Conservation (phyloP, 192 early-diverging fungal genomes). For the Tieghemiomyces parasiticus region DNA sequence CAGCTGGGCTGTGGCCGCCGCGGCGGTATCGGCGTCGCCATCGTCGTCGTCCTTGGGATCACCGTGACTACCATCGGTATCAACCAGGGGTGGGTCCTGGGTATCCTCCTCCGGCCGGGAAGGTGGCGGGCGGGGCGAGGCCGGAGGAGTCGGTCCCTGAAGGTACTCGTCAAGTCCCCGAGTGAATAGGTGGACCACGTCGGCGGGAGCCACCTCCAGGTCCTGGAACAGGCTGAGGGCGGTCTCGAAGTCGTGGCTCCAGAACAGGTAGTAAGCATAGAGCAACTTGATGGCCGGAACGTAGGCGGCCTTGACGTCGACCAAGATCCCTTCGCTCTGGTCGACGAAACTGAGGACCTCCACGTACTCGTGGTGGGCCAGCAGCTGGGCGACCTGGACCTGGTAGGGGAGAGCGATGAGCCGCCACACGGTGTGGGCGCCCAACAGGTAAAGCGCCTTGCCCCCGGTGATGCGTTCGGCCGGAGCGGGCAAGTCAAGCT, state of each 20-base stretch:
- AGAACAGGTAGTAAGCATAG: conserved; percentile 56
- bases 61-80: no score
- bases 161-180: not conserved
- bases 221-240: conserved; percentile 50
- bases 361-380: conserved; percentile 49
- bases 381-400: conserved; percentile 53
- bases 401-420: conserved; percentile 35
- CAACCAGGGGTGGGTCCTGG: no score
- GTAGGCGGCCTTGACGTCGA: conserved; percentile 51
- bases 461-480: conserved; percentile 50
- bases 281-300: conserved; percentile 43
- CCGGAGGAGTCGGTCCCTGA: not conserved
- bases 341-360: conserved; percentile 61
- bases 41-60: no score
- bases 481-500: conserved; percentile 45
- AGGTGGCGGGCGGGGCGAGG: no score
- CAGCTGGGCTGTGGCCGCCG: no score
- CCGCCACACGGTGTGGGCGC: conserved; percentile 50
- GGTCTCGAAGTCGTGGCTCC: conserved; percentile 42
- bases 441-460: conserved; percentile 58
- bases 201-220: conserved; percentile 42
- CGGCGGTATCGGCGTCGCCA: no score
- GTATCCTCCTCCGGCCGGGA: no score
- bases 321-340: conserved; percentile 54
- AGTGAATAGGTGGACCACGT: conserved; percentile 16